Evolutionary conservation across 179 eudicot genomes (phyloP).

Genomic region (Sideroxylon spinosum): DNA sequence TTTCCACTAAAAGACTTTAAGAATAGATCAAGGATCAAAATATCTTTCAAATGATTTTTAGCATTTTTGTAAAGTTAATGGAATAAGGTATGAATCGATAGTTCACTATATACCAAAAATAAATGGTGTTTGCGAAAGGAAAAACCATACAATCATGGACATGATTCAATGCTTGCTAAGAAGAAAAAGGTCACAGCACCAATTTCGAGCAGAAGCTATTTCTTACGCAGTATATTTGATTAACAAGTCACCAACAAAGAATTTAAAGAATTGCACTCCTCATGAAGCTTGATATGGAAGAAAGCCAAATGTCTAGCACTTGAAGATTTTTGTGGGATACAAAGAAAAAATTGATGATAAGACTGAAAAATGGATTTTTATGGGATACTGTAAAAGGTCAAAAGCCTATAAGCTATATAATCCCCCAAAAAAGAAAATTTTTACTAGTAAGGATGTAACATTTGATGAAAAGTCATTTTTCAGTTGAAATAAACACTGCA

Average conservation of each 20-base stretch:
- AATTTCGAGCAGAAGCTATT: background rate
- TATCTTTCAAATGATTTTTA: background rate
- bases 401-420: background rate
- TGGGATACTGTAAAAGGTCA: background rate
- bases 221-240: background rate
- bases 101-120: background rate
- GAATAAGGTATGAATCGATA: too few relatives aligned
- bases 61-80: background rate
- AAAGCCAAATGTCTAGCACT: background rate
- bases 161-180: background rate
- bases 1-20: too few relatives aligned
- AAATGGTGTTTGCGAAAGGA: background rate
- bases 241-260: background rate
- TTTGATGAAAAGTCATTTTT: background rate
- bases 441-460: background rate
- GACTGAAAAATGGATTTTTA: background rate
- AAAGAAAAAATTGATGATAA: background rate
- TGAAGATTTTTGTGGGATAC: background rate
- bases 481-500: background rate
- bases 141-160: background rate
- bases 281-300: background rate
- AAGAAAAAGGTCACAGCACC: background rate
- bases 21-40: too few relatives aligned
- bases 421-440: background rate
- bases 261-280: background rate